A percentile compares a stretch with the other conserved stretches of the same genome.
Conservation (phyloP, 257 asterid species). For the Agastache rugosa region DNA sequence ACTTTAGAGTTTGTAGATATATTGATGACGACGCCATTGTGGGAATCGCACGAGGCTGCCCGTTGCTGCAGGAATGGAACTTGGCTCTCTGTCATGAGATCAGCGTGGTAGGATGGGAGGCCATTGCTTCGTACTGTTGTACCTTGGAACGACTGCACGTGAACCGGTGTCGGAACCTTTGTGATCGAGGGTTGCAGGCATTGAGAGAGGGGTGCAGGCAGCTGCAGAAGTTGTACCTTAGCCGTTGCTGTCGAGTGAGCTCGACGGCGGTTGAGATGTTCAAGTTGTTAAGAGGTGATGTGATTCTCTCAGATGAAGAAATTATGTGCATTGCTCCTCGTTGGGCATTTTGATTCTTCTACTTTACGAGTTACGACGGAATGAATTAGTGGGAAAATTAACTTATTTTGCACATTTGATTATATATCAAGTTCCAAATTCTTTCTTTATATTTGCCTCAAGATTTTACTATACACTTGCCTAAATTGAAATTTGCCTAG, state of each 20-base stretch:
- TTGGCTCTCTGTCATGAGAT: conserved; percentile 69
- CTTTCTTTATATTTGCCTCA: not conserved
- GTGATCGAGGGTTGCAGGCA: conserved; percentile 64
- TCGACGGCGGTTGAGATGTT: conserved; percentile 52
- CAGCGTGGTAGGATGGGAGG: conserved; percentile 55
- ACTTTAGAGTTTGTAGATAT: conserved; percentile 64
- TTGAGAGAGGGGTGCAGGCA: conserved; percentile 61
- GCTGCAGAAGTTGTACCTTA: conserved; percentile 50
- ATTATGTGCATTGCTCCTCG: conserved; percentile 57
- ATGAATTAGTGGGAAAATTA: not conserved
- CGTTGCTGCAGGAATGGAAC: conserved; percentile 72
- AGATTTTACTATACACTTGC: not conserved
- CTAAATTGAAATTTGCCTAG: not conserved
- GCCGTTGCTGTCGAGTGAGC: conserved; percentile 49
- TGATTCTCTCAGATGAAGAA: conserved; percentile 57
- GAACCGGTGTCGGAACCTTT: conserved; percentile 64
- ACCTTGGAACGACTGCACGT: conserved; percentile 65
- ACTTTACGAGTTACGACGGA: not conserved
- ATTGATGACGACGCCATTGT: conserved; percentile 51
- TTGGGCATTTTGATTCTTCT: conserved; percentile 40
- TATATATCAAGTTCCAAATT: not conserved
- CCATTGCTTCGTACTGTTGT: conserved; percentile 56
- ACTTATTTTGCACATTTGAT: not conserved
- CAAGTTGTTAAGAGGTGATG: conserved; percentile 55
- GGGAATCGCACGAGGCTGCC: conserved; percentile 61